phyloP scores from a whole-genome alignment of 2,329 filamentous ascomycete species.

The Fusarium sp. region DNA sequence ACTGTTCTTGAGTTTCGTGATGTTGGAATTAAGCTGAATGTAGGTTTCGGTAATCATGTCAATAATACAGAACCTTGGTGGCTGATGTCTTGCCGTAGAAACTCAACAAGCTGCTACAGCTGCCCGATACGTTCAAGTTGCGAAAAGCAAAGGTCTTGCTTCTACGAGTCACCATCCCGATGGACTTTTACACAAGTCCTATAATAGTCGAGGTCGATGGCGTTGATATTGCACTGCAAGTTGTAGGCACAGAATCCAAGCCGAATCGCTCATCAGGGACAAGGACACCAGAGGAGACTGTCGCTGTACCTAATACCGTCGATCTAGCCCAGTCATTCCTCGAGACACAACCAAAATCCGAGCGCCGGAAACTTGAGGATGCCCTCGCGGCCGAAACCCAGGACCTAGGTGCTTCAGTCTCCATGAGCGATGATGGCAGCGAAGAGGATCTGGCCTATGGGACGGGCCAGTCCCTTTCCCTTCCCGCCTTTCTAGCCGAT shows the following conservation, averaged over 20 bases:
- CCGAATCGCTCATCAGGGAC: constrained; percentile 57
- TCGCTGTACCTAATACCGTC: constrained; percentile 73
- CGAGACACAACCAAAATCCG: constrained; percentile 75
- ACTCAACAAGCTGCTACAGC: constrained; percentile 78
- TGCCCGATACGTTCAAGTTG: constrained; percentile 79
- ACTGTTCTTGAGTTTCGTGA: constrained; percentile 89
- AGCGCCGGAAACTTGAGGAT: constrained; percentile 76
- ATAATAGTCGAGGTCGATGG: constrained; percentile 87
- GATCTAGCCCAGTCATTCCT: constrained; percentile 84
- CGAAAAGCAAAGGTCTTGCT: constrained; percentile 80
- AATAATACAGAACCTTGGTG: constrained; percentile 16
- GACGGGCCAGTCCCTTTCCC: constrained; percentile 76
- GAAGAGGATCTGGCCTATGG: constrained; percentile 73
- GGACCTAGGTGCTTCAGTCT: constrained; percentile 71
- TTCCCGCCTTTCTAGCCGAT: constrained; percentile 77
- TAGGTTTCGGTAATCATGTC: constrained; percentile 53
- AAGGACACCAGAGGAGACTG: constrained; percentile 46
- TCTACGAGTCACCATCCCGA: constrained; percentile 85
- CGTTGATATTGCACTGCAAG: constrained; percentile 76
- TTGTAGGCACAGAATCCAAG: constrained; percentile 57
- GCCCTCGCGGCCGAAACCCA: constrained; percentile 74
- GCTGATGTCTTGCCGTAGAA: constrained; percentile 68
- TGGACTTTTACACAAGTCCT: constrained; percentile 87
- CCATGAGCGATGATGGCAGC: constrained; percentile 71
- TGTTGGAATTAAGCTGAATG: constrained; percentile 84